phyloP scores from a whole-genome alignment of 768 basidiomycete species.

The Mycena albidolilacea region DNA sequence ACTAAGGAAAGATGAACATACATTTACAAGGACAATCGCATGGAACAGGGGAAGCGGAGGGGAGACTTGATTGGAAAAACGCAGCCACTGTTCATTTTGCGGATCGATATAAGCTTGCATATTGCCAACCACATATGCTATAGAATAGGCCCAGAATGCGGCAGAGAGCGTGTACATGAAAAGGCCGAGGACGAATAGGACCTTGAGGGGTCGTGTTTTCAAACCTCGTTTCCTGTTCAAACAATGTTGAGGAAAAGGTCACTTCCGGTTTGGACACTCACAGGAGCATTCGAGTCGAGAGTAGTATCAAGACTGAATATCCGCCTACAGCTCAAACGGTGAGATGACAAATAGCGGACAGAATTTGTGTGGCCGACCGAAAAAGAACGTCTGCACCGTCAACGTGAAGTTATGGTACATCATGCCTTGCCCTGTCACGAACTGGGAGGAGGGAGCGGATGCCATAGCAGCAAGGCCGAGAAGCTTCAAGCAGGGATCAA shows the following conservation, averaged over 20 bases:
- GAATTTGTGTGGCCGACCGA: conserved; percentile 20
- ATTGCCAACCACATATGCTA: conserved; percentile 11
- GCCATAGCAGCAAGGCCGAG: not conserved
- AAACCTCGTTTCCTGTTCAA: conserved; percentile 29
- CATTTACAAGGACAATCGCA: conserved; percentile 29
- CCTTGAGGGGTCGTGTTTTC: conserved; percentile 16
- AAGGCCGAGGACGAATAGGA: conserved; percentile 25
- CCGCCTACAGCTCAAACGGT: conserved; percentile 18
- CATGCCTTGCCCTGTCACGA: conserved; percentile 16
- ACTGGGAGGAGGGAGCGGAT: conserved; percentile 4
- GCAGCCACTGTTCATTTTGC: not conserved
- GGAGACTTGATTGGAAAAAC: conserved; percentile 19
- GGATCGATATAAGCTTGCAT: conserved; percentile 31
- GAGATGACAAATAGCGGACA: conserved; percentile 11
- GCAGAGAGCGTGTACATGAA: conserved; percentile 30
- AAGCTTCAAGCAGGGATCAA: conserved; percentile 4
- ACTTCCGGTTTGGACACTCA: conserved; percentile 16
- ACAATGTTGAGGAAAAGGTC: conserved; percentile 17
- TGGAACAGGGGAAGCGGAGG: conserved; percentile 21
- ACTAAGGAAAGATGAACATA: conserved; percentile 16
- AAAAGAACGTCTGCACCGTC: conserved; percentile 34
- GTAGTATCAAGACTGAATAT: conserved; percentile 30
- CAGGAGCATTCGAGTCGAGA: conserved; percentile 29
- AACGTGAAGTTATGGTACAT: conserved; percentile 25
- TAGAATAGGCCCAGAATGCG: conserved; percentile 30